A percentile compares a stretch with the other conserved stretches of the same genome.
Evolutionary conservation across 1,284 basidiomycete species (phyloP).

Genomic region (Puccinia horiana): DNA sequence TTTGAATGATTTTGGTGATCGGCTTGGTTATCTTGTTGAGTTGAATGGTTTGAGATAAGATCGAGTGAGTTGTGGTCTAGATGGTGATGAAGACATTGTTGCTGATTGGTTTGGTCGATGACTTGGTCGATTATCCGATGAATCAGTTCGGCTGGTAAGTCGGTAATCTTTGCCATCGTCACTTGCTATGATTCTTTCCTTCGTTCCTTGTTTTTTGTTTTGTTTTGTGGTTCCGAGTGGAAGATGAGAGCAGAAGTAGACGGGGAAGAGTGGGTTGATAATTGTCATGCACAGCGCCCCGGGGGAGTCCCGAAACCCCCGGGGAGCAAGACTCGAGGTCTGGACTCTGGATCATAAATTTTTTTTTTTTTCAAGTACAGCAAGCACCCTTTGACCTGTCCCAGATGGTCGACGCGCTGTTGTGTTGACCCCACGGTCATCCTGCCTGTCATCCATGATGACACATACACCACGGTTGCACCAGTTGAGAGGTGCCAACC

Average conservation of each 20-base stretch:
- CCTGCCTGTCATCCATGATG: too few species aligned
- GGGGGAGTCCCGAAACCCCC: too few species aligned
- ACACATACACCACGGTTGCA: too few species aligned
- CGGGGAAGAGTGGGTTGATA: too few species aligned
- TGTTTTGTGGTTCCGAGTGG: not conserved
- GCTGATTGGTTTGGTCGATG: not conserved
- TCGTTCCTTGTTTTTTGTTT: not conserved
- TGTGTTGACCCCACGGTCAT: too few species aligned
- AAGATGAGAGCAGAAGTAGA: not conserved
- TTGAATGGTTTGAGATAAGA: not conserved
- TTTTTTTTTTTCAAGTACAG: too few species aligned
- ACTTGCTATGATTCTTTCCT: not conserved
- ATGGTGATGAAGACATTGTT: conserved; percentile 17
- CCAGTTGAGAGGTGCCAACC: too few species aligned
- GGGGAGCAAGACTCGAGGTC: too few species aligned
- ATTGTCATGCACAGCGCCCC: too few species aligned
- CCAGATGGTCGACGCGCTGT: too few species aligned
- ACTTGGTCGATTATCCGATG: conserved; percentile 12
- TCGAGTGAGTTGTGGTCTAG: conserved; percentile 2
- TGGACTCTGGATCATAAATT: too few species aligned
- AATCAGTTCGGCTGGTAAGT: conserved; percentile 2
- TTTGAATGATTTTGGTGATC: not conserved
- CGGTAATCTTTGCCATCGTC: conserved; percentile 16
- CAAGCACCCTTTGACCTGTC: too few species aligned
- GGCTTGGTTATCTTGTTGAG: not conserved